Base-by-base conservation (phyloP, 2,329 filamentous ascomycete species). In the Pseudogymnoascus sp. region DNA sequence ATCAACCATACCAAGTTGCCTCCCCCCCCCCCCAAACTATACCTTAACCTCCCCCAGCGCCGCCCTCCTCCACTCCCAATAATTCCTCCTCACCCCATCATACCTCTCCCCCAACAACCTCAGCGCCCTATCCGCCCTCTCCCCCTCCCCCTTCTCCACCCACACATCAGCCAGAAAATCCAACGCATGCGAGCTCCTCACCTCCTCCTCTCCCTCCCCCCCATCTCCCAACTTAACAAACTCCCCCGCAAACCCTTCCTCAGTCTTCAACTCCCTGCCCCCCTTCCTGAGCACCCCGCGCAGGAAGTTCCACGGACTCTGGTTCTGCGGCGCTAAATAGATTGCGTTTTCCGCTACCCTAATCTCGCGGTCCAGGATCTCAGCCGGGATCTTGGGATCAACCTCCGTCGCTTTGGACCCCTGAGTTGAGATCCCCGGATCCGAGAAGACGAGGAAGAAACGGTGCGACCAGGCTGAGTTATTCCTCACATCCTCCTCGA, bases 391-490 rank as follows among this genome's bases (percentile, higher is more conserved):
- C 59, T 80, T 75, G 3, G 79, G 76, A 68, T 87, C 85, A 63
- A 76, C 73, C 64, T 80, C 78, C 1, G 81, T 83, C 1, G 83
- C 79, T 29, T 77, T 77, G 6, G 74, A 73, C n/a, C 73, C 78
- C 3, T 76, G 70, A 0, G 82, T 85, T 11, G 78, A 77, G 23
- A 77, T 70, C 1, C 69, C 78, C 18, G 81, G 87, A 79, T 82
- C 79, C 73, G 83, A 83, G 68, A 97, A 96, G 16, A 93, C 86
- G n/a, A 97, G 75, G 75, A 93, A 96, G 81, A 95, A 97, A 61
- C 95, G 87, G 79, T 99, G 93, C 68, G 93, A 96, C 95, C 95
- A 99, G 14, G 93, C 95, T 51, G 90, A 95, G 76, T 99, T 99
- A 78, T 99, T 99, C 71, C 93, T 84, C 65, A 97, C 86, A 75